Conservation (phyloP, 495 filamentous ascomycete species). For the Aeminium ludgeri region DNA sequence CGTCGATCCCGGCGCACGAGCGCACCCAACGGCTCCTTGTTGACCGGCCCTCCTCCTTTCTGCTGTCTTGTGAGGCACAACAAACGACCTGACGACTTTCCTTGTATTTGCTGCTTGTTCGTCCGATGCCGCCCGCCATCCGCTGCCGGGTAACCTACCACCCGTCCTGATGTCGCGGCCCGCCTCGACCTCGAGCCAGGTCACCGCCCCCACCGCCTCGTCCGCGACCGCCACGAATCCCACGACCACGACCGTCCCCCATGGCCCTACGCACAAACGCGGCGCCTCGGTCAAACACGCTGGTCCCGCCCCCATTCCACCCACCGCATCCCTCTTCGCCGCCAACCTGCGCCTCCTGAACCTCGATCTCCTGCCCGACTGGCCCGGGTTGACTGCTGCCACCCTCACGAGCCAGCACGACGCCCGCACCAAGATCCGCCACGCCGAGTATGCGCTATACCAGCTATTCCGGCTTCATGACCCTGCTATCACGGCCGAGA, state of each 20-base stretch:
- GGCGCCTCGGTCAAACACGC: constrained; percentile 14
- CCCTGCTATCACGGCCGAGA: constrained; percentile 45
- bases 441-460: constrained; percentile 72
- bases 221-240: not conserved
- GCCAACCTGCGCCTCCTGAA: constrained; percentile 67
- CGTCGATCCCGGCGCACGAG: too few species aligned
- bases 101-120: too few species aligned
- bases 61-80: too few species aligned
- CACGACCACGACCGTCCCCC: too few species aligned
- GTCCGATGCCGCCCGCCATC: too few species aligned
- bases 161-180: too few species aligned
- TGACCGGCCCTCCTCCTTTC: too few species aligned
- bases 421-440: constrained; percentile 51
- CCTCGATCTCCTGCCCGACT: constrained; percentile 55
- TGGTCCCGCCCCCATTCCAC: constrained; percentile 21
- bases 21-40: too few species aligned
- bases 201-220: not conserved
- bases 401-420: constrained; percentile 48
- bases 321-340: constrained; percentile 50
- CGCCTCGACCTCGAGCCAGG: not conserved
- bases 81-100: too few species aligned
- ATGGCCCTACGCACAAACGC: not conserved
- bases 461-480: constrained; percentile 72
- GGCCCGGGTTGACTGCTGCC: constrained; percentile 54
- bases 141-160: too few species aligned